Percentiles rank a stretch among this genome's conserved stretches.
Conservation (phyloP, 177 flowering plant species). For the Vitis hybrid region DNA sequence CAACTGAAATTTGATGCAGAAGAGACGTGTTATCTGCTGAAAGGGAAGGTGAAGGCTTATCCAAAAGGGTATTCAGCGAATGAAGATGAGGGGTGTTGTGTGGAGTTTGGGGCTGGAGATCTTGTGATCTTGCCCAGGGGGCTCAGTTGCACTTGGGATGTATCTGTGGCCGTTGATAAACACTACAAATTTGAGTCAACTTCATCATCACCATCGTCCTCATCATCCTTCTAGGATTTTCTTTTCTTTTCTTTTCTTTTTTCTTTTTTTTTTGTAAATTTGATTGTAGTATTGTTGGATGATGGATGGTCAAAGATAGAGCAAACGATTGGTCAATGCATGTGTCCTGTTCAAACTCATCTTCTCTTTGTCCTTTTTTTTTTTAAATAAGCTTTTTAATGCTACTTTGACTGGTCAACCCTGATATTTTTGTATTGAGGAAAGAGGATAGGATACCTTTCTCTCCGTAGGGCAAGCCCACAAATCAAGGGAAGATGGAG, state of each 20-base stretch:
- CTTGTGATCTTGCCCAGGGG: slow-evolving; percentile 81
- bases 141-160: slow-evolving; percentile 93
- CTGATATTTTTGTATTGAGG: background rate
- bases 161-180: slow-evolving; percentile 77
- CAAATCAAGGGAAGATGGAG: background rate
- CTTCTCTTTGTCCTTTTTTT: slow-evolving; percentile 16
- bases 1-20: slow-evolving; percentile 63
- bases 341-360: slow-evolving; percentile 33
- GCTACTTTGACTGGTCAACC: slow-evolving; percentile 46
- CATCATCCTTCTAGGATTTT: background rate
- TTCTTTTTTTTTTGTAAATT: background rate
- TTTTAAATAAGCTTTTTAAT: slow-evolving; percentile 31
- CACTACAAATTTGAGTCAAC: slow-evolving; percentile 75
- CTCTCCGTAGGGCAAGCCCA: background rate
- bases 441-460: background rate
- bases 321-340: slow-evolving; percentile 29
- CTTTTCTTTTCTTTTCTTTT: background rate
- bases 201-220: slow-evolving; percentile 16
- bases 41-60: slow-evolving; percentile 57
- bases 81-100: slow-evolving; percentile 5
- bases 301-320: slow-evolving; percentile 16
- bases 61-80: slow-evolving; percentile 33
- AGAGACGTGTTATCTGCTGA: slow-evolving; percentile 56
- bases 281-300: background rate
- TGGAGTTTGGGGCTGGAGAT: slow-evolving; percentile 81